Conservation (phyloP, 345 rosid species). For the Eucalyptus pumila region DNA sequence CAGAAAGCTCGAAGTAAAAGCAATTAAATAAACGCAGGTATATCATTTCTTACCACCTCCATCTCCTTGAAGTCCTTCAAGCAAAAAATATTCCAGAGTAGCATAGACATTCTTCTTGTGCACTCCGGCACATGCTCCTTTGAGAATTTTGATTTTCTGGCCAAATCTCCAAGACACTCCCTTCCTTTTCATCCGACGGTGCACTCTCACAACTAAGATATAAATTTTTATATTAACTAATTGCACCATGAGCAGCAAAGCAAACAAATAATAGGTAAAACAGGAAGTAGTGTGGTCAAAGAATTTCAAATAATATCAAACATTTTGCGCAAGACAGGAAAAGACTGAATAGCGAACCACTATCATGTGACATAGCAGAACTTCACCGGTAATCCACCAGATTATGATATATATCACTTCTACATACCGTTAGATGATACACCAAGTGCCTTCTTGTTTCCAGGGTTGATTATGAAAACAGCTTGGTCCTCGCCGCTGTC, state of each 20-base stretch:
- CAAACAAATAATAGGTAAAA: neutral
- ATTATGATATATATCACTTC: neutral
- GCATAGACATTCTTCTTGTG: conserved; percentile 32
- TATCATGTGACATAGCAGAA: neutral
- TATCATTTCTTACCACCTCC: conserved; percentile 42
- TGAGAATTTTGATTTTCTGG: conserved; percentile 52
- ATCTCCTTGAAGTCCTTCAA: conserved; percentile 64
- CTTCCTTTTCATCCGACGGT: conserved; percentile 25
- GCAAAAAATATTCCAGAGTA: conserved; percentile 52
- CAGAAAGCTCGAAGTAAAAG: neutral
- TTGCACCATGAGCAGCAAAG: neutral
- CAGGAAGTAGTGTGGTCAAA: neutral
- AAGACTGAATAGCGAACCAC: neutral
- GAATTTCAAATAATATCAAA: neutral
- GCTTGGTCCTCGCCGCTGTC: conserved; percentile 43
- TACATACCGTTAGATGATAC: conserved; percentile 46
- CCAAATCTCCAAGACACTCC: conserved; percentile 38
- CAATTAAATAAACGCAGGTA: neutral
- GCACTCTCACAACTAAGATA: conserved; percentile 51
- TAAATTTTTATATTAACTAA: neutral
- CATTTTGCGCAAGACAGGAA: neutral
- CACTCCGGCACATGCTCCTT: conserved; percentile 45
- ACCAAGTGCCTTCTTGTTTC: conserved; percentile 36
- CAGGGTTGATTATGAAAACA: conserved; percentile 15
- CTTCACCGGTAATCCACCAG: neutral